Evolutionary conservation across 2,329 filamentous ascomycete species (phyloP), one percentile per base, ranked within the genome.

Genomic region (Aureobasidium namibiae): DNA sequence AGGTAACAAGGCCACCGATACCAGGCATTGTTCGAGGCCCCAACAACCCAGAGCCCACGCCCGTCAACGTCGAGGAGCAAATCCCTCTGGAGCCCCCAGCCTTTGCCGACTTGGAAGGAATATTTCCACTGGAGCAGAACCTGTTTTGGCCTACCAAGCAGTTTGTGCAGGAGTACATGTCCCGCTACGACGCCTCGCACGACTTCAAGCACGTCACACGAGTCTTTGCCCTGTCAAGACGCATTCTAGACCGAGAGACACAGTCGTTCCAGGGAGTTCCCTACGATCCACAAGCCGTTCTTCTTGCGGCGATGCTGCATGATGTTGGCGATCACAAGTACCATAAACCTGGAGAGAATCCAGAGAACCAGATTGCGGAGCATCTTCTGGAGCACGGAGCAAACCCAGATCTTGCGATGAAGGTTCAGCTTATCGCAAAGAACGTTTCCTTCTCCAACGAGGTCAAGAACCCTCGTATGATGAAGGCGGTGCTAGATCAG

Each of bases 261-360:
- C 58, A 65, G 60, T 53, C 70, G 66, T 65, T 73, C 44, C 68
- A 73, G 1, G 36, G 64, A 1, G 61, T 56, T 13, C 50, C 63
- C 29, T 79, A 79, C 66, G 79, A 89, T 69, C 74, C 74, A 4
- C 75, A 77, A 11, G 72, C 85, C 26, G 78, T 94, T 63, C 82
- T 83, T 29, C 83, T 95, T 26, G 78, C 84, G 1, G 89, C 88
- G 24, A 56, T 63, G 42, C 52, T 61, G 39, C 92, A 96, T 74
- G 92, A 96, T 67, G 86, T 95, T 18, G 90, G 89, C 62, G 92
- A 96, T 75, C 85, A 82, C 71, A 96, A 95, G 74, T 95, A 95
- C 71, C 72, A 85, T 0, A 63, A 71, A 23, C 67, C 70, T 10
- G 65, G 67, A 63, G 63, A 72, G 60, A 77, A 86, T 64, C 80